Base-by-base conservation (phyloP, 73 alveolate genomes). In the Paramecium caudatum region DNA sequence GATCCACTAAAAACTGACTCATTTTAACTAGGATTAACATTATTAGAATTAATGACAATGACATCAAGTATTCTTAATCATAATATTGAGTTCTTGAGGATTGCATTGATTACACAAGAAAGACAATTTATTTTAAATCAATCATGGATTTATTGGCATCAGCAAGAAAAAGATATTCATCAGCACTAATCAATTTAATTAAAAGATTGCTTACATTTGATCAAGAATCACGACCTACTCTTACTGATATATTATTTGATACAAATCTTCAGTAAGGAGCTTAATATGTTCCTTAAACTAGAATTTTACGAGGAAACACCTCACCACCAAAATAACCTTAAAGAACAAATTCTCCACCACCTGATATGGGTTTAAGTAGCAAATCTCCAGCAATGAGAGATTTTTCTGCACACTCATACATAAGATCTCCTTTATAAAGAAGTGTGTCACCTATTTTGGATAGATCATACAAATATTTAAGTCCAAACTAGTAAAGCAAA, bases 21-120 rank as follows among this genome's bases (percentile, higher is more conserved):
- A 16, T 68, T 68, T 37, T 16, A 68, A 34, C 17, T 68, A 0
- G 84, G 84, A 13, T 49, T 68, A 3, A 34, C 50, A 4, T 34
- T 68, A 68, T 37, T 68, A 9, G 84, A 68, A 68, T 34, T 68
- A 37, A 68, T 68, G 84, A 68, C 80, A 19, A 55, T 55, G 80
- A 55, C 80, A 55, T 55, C 80, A 55, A 21, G 80, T 55, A 55
- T 55, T 19, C 45, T 0, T 23, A 23, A 55, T 55, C 1, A 55
- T 55, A 27, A 55, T 55, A 55, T 27, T 55, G 80, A 55, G 80
- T 55, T 4, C n/a, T 55, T 15, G 80, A 55, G n/a, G 45, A 55
- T 7, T 55, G 80, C 30, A 23, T 55, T 27, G 80, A 55, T 5
- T 55, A 55, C 13, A 16, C 23, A 19, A 55, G 80, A 55, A 55